A percentile compares a stretch with the other conserved stretches of the same genome.
Evolutionary conservation across 192 early-diverging fungal genomes (phyloP).

Genomic region (Coemansia reversa): DNA sequence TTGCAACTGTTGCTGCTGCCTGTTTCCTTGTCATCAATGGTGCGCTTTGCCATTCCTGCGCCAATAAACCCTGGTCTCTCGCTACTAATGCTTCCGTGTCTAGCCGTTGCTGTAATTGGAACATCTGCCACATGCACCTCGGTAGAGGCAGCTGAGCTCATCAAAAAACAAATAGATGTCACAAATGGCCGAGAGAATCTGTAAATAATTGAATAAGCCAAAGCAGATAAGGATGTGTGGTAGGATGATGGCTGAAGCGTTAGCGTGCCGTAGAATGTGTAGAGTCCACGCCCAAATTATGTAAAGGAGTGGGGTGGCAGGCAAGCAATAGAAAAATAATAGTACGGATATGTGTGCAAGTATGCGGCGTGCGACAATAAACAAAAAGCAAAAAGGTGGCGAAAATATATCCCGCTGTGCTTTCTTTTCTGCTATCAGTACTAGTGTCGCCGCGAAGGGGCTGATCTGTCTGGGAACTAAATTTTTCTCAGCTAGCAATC

Average conservation of each 20-base stretch:
- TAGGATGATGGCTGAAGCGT: background rate
- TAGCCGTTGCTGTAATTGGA: constrained; percentile 15
- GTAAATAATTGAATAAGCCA: constrained; percentile 3
- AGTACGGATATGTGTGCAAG: background rate
- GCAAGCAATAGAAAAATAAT: background rate
- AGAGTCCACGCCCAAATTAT: background rate
- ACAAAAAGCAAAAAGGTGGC: background rate
- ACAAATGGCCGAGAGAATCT: background rate
- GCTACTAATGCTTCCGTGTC: constrained; percentile 22
- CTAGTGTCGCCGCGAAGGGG: background rate
- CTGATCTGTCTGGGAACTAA: background rate
- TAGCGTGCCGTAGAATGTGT: background rate
- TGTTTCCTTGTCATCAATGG: background rate
- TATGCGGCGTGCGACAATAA: background rate
- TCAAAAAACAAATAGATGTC: constrained; percentile 20
- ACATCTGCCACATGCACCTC: constrained; percentile 45
- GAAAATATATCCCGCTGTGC: background rate
- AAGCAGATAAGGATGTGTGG: background rate
- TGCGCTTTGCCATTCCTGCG: constrained; percentile 10
- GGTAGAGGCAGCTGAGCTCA: constrained; percentile 44
- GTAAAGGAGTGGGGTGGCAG: background rate
- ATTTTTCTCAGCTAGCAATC: background rate
- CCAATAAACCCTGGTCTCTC: constrained; percentile 9
- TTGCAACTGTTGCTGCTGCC: constrained; percentile 6
- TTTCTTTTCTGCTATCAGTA: background rate